Percentiles rank a stretch among this genome's conserved stretches.
Conservation (phyloP, 129 eudicot genomes). For the Flaveria trinervia region DNA sequence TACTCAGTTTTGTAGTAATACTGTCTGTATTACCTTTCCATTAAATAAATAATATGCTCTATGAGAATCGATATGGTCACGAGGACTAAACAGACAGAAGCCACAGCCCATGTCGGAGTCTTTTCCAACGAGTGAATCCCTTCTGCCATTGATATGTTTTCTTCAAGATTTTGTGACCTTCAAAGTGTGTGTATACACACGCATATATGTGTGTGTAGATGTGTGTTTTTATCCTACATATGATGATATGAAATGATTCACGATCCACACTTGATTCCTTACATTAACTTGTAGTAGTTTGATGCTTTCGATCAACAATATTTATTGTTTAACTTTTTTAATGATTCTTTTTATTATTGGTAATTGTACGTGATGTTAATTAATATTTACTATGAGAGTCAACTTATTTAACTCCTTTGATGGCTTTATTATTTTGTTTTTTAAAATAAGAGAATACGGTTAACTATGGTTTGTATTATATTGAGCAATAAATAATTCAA, state of each 20-base stretch:
- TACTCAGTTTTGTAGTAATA: not conserved
- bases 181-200: no score
- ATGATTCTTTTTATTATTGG: constrained; percentile 12
- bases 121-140: constrained; percentile 51
- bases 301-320: constrained; percentile 28
- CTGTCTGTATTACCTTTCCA: constrained; percentile 39
- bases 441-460: no score
- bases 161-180: constrained; percentile 4
- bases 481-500: no score
- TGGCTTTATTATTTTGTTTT: not conserved
- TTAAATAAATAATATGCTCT: constrained; percentile 45
- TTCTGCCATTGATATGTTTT: constrained; percentile 27
- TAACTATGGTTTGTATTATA: no score
- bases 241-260: no score
- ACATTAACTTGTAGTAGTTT: constrained; percentile 25
- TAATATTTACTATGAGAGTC: not conserved
- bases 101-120: constrained; percentile 75
- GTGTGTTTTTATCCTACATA: no score
- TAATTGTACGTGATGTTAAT: constrained; percentile 11
- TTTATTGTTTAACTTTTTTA: not conserved
- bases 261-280: constrained; percentile 17
- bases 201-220: no score
- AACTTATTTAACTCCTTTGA: not conserved
- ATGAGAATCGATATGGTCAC: constrained; percentile 49
- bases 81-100: constrained; percentile 57